Percentiles rank a stretch among this genome's conserved stretches.
These are phyloP conservation scores for Claviceps quebecensis DNA, from an alignment of 2,329 filamentous ascomycete species.

Conservation along the genomic window DNA sequence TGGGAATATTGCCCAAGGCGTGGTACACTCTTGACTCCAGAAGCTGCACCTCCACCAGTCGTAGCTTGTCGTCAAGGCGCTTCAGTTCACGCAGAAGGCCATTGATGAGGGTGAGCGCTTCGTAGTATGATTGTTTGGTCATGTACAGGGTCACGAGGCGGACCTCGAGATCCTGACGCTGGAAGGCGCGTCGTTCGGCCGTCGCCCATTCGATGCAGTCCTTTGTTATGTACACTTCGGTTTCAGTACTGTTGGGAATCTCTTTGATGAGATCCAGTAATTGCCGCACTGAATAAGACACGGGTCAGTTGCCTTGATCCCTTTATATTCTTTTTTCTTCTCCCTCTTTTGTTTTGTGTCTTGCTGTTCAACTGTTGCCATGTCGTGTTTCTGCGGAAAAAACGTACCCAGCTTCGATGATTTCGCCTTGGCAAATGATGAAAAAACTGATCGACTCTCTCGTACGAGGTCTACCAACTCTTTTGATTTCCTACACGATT, in stretches of 20 bases:
- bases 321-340: not conserved
- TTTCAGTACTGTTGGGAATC: constrained; percentile 89
- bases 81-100: constrained; percentile 91
- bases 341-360: not conserved
- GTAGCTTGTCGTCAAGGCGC: constrained; percentile 94
- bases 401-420: constrained; percentile 89
- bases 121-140: constrained; percentile 95
- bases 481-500: constrained; percentile 48
- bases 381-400: too few species aligned
- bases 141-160: constrained; percentile 89
- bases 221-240: constrained; percentile 88
- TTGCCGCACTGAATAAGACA: constrained; percentile 58
- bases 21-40: constrained; percentile 96
- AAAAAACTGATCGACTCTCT: constrained; percentile 79
- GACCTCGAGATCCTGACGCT: constrained; percentile 95
- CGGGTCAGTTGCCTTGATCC: not conserved
- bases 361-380: not conserved
- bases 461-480: constrained; percentile 83
- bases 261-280: constrained; percentile 88
- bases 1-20: constrained; percentile 88
- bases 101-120: constrained; percentile 93
- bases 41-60: constrained; percentile 93
- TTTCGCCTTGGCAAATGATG: constrained; percentile 96
- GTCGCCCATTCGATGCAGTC: constrained; percentile 99
- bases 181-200: constrained; percentile 83